Percentiles rank a stretch among this genome's conserved stretches.
Conservation (phyloP, 352 stramenopile genomes). For the Globisporangium uncinulatum region DNA sequence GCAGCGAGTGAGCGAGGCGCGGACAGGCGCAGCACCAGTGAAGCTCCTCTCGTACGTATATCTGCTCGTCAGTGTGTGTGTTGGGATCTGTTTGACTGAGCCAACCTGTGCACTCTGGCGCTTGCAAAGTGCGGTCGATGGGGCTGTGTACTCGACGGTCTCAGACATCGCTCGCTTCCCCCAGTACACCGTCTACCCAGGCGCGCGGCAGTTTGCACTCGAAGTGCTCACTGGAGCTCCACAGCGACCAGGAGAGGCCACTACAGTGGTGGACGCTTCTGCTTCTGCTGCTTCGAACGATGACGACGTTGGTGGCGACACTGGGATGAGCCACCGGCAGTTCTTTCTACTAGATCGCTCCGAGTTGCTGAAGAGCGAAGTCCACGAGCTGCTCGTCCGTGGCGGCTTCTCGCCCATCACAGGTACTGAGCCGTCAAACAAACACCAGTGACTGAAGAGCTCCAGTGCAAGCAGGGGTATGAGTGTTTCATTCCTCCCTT, state of each 20-base stretch:
- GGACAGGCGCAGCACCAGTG: slow-evolving; percentile 4
- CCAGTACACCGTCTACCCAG: slow-evolving; percentile 16
- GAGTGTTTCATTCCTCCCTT: neutral
- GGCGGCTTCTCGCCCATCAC: slow-evolving; percentile 9
- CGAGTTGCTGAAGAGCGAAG: slow-evolving; percentile 1
- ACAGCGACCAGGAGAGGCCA: neutral
- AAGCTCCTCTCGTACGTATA: slow-evolving; percentile 15
- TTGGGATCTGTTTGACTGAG: neutral
- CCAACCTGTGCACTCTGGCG: too few species aligned
- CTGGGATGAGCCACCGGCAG: neutral
- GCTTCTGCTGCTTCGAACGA: neutral
- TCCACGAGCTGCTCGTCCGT: neutral
- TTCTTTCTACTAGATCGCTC: slow-evolving; percentile 9
- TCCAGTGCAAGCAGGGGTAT: neutral
- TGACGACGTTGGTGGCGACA: neutral
- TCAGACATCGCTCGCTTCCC: slow-evolving; percentile 12
- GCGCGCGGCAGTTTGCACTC: slow-evolving; percentile 8
- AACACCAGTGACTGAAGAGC: too few species aligned
- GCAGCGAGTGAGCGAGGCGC: neutral
- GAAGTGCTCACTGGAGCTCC: slow-evolving; percentile 7
- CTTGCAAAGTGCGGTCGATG: slow-evolving; percentile 8
- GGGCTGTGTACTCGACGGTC: slow-evolving; percentile 10
- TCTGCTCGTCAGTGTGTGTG: neutral
- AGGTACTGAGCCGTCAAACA: slow-evolving; percentile 1
- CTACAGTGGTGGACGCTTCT: neutral